Evolutionary conservation across 768 basidiomycete genomes (phyloP), one percentile per base, ranked within the genome.

Genomic region (Kwoniella sp.): DNA sequence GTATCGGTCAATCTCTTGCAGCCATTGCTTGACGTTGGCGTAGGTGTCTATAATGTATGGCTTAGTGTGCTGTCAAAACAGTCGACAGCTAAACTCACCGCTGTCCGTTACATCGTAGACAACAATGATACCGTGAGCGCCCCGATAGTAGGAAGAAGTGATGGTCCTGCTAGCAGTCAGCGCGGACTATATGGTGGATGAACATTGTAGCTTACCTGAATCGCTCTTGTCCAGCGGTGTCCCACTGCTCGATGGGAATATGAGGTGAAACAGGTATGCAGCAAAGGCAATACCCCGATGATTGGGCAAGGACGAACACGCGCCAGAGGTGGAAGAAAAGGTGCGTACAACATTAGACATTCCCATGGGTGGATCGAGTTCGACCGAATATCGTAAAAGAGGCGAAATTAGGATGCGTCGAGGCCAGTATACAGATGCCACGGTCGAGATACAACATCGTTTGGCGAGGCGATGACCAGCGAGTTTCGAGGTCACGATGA

Each of bases 141-240:
- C 93, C 59, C 95, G 88, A 80, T 99, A 99, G 77, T 99, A 99
- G 10, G 95, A 90, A 19, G 92, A 92, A 38, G 95, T 98, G 75
- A 99, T 98, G 17, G 95, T 96, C 70, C 93, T 37, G 40, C 20
- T 39, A 8, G 9, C 26, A 14, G 40, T 42, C 5, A 42, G 40
- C 40, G 40, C 4, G 40, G 25, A 20, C 8, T 5, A 8, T 22
- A 5, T 6, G 20, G 22, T 42, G 25, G 5, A 10, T n/a, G n/a
- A n/a, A n/a, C n/a, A n/a, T n/a, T n/a, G 5, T 14, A 10, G 42
- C 52, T 33, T 23, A 54, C 52, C 52, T 50, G 43, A 56, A 56
- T 23, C 92, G 86, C 78, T 99, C 95, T 79, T 98, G 93, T 27
- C 95, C 95, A 50, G 93, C 92, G 54, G 93, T 99, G 74, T 98